Evolutionary conservation across 2,329 filamentous ascomycete genomes (phyloP).

Genomic region (Dactylonectria macrodidyma): DNA sequence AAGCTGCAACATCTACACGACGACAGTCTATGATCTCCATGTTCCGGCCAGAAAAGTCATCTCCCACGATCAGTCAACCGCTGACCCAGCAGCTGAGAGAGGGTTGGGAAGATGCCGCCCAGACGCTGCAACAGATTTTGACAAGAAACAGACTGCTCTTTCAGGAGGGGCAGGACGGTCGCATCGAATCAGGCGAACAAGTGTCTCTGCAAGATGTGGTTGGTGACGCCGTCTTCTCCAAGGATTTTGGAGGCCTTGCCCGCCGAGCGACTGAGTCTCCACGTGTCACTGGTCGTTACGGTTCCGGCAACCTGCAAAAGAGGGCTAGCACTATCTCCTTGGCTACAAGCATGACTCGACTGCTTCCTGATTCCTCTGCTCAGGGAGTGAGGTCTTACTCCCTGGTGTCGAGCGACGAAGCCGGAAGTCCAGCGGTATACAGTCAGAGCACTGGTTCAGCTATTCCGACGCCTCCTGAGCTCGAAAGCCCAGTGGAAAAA

Average conservation of each 20-base stretch:
- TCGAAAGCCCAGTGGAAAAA: constrained; percentile 51
- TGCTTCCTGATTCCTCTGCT: constrained; percentile 30
- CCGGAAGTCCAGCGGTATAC: constrained; percentile 55
- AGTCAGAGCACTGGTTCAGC: constrained; percentile 54
- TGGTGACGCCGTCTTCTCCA: constrained; percentile 49
- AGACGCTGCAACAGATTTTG: constrained; percentile 53
- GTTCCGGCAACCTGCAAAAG: constrained; percentile 39
- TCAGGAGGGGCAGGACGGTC: constrained; percentile 47
- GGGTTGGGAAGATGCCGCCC: constrained; percentile 57
- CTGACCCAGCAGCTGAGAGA: constrained; percentile 56
- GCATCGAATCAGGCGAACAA: constrained; percentile 34
- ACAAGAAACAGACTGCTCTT: constrained; percentile 53
- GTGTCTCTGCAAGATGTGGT: constrained; percentile 35
- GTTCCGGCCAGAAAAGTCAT: constrained; percentile 52
- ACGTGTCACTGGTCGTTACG: constrained; percentile 42
- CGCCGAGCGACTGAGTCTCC: constrained; percentile 49
- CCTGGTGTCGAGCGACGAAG: constrained; percentile 54
- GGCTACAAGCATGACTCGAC: constrained; percentile 37
- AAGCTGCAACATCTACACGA: constrained; percentile 46
- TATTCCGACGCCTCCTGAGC: constrained; percentile 56
- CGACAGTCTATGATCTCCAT: constrained; percentile 54
- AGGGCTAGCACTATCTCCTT: constrained; percentile 44
- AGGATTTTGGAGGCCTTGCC: constrained; percentile 57
- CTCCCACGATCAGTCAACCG: constrained; percentile 48
- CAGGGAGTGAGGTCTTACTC: constrained; percentile 47